Evolutionary conservation across 257 asterid species (phyloP), one percentile per base, ranked within the genome.

Genomic region (Petrea volubilis): DNA sequence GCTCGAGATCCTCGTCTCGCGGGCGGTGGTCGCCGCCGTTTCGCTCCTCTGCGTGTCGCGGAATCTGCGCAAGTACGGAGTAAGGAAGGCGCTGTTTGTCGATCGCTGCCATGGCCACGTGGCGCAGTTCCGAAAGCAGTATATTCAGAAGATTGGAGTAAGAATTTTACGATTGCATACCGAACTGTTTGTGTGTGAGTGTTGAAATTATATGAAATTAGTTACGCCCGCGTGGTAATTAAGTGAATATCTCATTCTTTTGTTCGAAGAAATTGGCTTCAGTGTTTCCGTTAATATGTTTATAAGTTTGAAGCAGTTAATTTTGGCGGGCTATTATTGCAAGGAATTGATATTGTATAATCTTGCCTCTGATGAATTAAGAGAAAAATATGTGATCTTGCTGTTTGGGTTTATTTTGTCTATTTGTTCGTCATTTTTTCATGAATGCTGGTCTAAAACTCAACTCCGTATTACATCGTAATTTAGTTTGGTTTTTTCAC

Each of bases 71-170:
- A 86, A 92, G 71, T 79, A 86, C 61, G 92, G 98, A 13, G 29
- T 90, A 11, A 72, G 96, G 59, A 90, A 83, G 80, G 87, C 90
- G 52, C 86, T 92, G 33, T 90, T 92, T 40, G 95, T 90, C 21
- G 90, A 92, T 62, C 83, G 89, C 0, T 59, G 81, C 71, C 94
- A 84, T 60, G 96, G 93, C 6, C 87, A 81, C 17, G 15, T 78
- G 78, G 20, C 85, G 7, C 90, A 86, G 68, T 82, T 88, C 59
- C 85, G 86, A 0, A 79, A 84, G 6, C 97, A 74, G 3, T 92
- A 86, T 66, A 47, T 90, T 18, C 81, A 79, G 15, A 92, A 68
- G 85, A 83, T 92, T 29, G 84, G 82, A 0, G 98, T 90, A 77
- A 76, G 88, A 20, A 11, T 12, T 41, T 33, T 60, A 17, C 7